Percentiles rank a stretch among this genome's conserved stretches.
These are phyloP conservation scores for Chenopodium suecicum DNA, from an alignment of 148 eudicot genomes.

Conservation along the genomic window DNA sequence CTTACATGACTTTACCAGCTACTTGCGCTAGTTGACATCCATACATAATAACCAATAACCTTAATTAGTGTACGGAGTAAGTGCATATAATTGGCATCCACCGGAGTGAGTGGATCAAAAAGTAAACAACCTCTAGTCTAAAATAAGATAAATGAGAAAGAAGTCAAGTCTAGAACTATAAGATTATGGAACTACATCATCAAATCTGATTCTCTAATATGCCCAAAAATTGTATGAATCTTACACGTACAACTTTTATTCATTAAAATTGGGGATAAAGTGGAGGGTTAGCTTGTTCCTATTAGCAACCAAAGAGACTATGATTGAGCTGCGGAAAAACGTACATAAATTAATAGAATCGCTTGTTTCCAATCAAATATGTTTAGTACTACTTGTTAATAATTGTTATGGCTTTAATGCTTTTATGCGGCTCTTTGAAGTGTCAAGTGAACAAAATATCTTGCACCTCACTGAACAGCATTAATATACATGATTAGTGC, in stretches of 20 bases:
- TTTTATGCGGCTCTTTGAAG: conserved; percentile 18
- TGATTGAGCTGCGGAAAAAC: conserved; percentile 19
- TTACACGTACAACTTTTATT: conserved; percentile 1
- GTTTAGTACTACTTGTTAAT: too few relatives aligned
- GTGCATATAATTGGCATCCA: not conserved
- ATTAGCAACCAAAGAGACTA: conserved; percentile 20
- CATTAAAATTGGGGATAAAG: not conserved
- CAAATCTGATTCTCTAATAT: conserved; percentile 18
- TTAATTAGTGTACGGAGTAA: too few relatives aligned
- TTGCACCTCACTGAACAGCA: conserved; percentile 6
- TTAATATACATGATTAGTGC: conserved; percentile 23
- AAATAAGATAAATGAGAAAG: not conserved
- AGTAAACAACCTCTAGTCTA: not conserved
- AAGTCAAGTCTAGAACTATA: conserved; percentile 2
- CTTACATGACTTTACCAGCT: not conserved
- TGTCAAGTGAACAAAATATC: conserved; percentile 7
- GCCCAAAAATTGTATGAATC: conserved; percentile 6
- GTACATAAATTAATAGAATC: not conserved
- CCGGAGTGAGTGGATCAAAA: conserved; percentile 9
- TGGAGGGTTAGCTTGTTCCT: not conserved
- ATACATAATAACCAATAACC: too few relatives aligned
- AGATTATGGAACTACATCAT: not conserved
- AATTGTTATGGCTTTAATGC: not conserved
- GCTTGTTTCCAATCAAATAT: not conserved
- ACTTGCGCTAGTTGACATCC: too few relatives aligned